Percentiles rank a stretch among this genome's conserved stretches.
Evolutionary conservation across 495 filamentous ascomycete genomes (phyloP).

Genomic region (Aspergillus wentii): DNA sequence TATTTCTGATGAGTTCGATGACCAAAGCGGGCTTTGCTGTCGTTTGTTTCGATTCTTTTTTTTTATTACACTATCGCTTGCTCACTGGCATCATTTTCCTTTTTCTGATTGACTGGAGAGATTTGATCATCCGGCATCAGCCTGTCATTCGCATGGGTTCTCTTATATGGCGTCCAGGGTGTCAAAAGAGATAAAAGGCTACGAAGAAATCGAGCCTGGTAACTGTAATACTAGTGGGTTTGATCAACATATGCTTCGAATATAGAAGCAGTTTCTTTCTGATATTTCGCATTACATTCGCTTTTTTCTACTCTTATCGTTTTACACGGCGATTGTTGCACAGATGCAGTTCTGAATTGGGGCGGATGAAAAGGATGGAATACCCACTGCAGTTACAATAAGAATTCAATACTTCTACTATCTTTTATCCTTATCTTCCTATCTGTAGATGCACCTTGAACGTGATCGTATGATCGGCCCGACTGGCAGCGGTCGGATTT

Average conservation of each 20-base stretch:
- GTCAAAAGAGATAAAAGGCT: slow-evolving; percentile 19
- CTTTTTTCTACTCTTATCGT: slow-evolving; percentile 12
- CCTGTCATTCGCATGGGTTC: slow-evolving; percentile 13
- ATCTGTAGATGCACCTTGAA: not conserved
- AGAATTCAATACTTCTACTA: too few species aligned
- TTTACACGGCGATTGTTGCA: slow-evolving; percentile 13
- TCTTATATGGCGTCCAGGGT: slow-evolving; percentile 21
- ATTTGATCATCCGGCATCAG: not conserved
- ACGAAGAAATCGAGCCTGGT: slow-evolving; percentile 13
- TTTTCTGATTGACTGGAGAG: slow-evolving; percentile 2
- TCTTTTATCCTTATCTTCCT: too few species aligned
- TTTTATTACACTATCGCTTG: not conserved
- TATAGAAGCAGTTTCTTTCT: too few species aligned
- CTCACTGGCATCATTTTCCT: slow-evolving; percentile 19
- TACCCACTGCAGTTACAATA: too few species aligned
- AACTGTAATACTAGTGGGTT: slow-evolving; percentile 22
- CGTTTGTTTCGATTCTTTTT: slow-evolving; percentile 17
- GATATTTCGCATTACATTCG: slow-evolving; percentile 16
- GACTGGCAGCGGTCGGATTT: too few species aligned
- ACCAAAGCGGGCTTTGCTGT: slow-evolving; percentile 49
- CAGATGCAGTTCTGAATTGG: too few species aligned
- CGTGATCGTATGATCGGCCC: too few species aligned
- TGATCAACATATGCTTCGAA: too few species aligned
- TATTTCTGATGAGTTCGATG: slow-evolving; percentile 28
- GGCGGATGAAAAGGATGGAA: too few species aligned